Conservation (phyloP, 495 filamentous ascomycete genomes). For the Penicillium turbatum region DNA sequence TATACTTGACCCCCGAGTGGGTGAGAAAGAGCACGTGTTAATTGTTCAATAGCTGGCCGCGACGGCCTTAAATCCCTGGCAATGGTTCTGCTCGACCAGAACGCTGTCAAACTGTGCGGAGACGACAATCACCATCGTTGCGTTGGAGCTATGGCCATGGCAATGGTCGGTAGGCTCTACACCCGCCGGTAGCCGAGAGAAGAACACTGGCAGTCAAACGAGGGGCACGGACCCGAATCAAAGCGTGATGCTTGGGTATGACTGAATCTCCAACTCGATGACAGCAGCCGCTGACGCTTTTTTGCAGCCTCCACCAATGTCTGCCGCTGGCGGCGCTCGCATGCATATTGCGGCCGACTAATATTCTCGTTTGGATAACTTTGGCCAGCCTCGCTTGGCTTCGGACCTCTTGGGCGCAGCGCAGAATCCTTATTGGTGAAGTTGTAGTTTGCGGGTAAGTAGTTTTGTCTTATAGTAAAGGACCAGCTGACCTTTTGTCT, state of each 20-base stretch:
- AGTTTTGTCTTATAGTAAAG: not conserved
- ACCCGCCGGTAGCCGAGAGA: conserved; percentile 1
- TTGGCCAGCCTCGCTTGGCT: conserved; percentile 46
- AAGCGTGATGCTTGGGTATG: conserved; percentile 11
- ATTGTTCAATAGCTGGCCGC: conserved; percentile 47
- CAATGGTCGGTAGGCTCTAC: conserved; percentile 40
- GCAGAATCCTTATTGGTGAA: conserved; percentile 56
- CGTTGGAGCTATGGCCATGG: conserved; percentile 88
- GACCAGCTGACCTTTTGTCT: conserved; percentile 10
- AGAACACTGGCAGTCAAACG: conserved; percentile 1
- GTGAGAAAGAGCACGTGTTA: not conserved
- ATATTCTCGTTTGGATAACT: conserved; percentile 76
- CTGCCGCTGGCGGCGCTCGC: conserved; percentile 75
- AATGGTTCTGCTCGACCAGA: conserved; percentile 91
- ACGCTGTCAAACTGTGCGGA: conserved; percentile 94
- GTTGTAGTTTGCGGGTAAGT: conserved; percentile 64
- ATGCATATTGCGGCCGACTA: conserved; percentile 86
- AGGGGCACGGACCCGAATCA: conserved; percentile 10
- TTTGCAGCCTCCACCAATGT: conserved; percentile 54
- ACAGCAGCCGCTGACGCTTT: conserved; percentile 13
- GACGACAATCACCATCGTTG: conserved; percentile 76
- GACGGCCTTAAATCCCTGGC: conserved; percentile 83
- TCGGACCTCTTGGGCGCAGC: conserved; percentile 36
- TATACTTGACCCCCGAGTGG: not conserved
- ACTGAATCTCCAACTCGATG: not conserved